Evolutionary conservation across 805 yeast species (phyloP), one percentile per base, ranked within the genome.

Genomic region (Yamadazyma tumulicola): DNA sequence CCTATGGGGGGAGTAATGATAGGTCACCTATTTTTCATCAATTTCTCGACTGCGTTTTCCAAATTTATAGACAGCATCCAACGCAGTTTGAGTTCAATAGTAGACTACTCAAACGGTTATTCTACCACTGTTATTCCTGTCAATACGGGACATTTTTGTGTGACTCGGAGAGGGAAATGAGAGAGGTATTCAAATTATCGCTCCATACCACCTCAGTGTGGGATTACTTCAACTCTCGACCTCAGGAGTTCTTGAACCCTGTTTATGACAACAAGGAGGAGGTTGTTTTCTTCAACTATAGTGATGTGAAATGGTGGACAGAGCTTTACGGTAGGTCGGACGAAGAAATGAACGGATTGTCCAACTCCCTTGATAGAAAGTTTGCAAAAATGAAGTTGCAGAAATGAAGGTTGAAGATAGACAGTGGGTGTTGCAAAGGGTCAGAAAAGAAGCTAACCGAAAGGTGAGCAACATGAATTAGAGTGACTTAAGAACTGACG

Each of bases 11-110:
- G 9, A 62, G 67, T 39, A 57, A 43, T 34, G 72, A 67, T 27
- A 55, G 57, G 43, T 84, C 96, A 9, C 98, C 98, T 0, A 77
- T 89, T 1, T 91, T 93, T 61, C 97, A 88, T 49, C 98, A 93
- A 53, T 93, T 89, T 59, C 59, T 93, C 29, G 98, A 93, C 51
- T 80, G 93, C 44, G 83, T 87, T 1, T 88, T 81, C 55, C 98
- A 93, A 53, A 53, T 91, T 13, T 56, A 74, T 33, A 57, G 77
- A 6, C 95, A 87, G 52, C 70, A 75, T 46, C 95, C 96, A 0
- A 49, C 62, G 1, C 61, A 67, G 29, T 93, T 93, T 57, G 96
- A 91, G 59, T 89, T 81, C 59, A 88, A 89, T 51, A 96, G 89
- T 55, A 62, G 96, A 34, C 87, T 93, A 48, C 56, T 93, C 43